Base-by-base conservation (phyloP, 2,329 filamentous ascomycete genomes). In the Beauveria sp. region DNA sequence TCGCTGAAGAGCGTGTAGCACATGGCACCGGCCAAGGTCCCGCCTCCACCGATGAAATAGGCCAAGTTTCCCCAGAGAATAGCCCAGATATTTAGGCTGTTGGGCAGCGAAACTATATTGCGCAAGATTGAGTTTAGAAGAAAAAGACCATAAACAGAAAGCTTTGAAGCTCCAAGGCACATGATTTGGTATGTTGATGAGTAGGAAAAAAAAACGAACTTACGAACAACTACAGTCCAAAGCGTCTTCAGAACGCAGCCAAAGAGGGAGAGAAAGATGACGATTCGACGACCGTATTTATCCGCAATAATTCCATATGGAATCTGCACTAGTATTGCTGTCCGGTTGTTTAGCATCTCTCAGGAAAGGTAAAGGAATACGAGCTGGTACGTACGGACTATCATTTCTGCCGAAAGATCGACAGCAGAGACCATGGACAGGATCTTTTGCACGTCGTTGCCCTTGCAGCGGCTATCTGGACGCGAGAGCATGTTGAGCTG, bases 371-470 rank as follows among this genome's bases (percentile, higher is more conserved):
- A 62, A 22, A 7, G 3, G 12, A 3, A 38, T 38, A 10, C 31
- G 26, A 61, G 10, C 26, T 31, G 51, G 45, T 53, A 72, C 72
- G 67, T 65, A 78, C 77, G 75, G 10, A 81, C 77, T 4, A 83
- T 67, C 62, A 77, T 76, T 40, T 81, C 76, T 34, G 81, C 71
- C 1, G 79, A 76, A 22, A 70, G 65, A 49, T 72, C 66, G 75
- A 79, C 81, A 1, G 81, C 82, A 46, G 75, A 74, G 20, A 85
- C 70, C 73, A 79, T 77, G 14, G 83, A 81, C 49, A 86, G 72
- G 22, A 76, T 74, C 28, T 77, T 74, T 65, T 85, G 82, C 1
- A 86, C 80, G 2, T 72, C 69, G 0, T 73, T 68, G 3, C 70
- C 68, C 67, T 85, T 85, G 72, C 83, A 85, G 6, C 75, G 71